phyloP scores from a whole-genome alignment of 2,329 filamentous ascomycete species.

The Purpureocillium lavendulum region DNA sequence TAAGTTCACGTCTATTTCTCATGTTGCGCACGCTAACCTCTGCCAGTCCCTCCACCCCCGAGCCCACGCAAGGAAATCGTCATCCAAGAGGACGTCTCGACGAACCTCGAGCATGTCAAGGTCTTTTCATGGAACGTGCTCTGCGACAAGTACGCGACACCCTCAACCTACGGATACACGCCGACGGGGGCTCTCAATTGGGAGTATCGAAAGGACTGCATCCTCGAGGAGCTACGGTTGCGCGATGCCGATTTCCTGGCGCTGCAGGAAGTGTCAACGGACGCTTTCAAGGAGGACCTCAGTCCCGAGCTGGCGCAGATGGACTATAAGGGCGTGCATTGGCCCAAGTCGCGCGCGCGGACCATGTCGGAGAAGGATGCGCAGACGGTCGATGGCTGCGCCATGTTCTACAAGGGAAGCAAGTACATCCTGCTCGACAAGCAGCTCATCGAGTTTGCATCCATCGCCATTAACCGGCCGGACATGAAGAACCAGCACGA shows the following conservation, averaged over 20 bases:
- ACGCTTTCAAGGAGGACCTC: constrained; percentile 88
- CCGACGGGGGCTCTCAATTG: constrained; percentile 74
- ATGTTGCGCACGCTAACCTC: constrained; percentile 12
- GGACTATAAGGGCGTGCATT: constrained; percentile 92
- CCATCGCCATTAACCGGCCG: constrained; percentile 84
- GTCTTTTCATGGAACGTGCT: constrained; percentile 93
- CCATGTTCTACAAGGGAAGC: constrained; percentile 91
- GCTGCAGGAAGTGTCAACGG: constrained; percentile 86
- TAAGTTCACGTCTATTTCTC: constrained; percentile 36
- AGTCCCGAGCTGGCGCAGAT: constrained; percentile 75
- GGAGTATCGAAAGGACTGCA: constrained; percentile 77
- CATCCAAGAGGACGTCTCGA: constrained; percentile 59
- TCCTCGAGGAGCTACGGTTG: constrained; percentile 72
- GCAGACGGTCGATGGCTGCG: constrained; percentile 87
- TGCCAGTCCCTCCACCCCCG: constrained; percentile 67
- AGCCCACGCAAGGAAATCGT: constrained; percentile 68
- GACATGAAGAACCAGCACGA: constrained; percentile 98
- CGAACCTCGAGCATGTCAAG: constrained; percentile 62
- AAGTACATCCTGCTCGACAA: constrained; percentile 94
- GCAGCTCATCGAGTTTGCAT: constrained; percentile 84
- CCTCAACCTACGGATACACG: constrained; percentile 81
- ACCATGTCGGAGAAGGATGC: constrained; percentile 90
- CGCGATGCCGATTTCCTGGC: constrained; percentile 85
- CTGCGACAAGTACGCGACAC: constrained; percentile 86
- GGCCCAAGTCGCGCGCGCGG: constrained; percentile 80